phyloP scores from a whole-genome alignment of 2,329 filamentous ascomycete genomes.

The Trichophyton benhamiae region DNA sequence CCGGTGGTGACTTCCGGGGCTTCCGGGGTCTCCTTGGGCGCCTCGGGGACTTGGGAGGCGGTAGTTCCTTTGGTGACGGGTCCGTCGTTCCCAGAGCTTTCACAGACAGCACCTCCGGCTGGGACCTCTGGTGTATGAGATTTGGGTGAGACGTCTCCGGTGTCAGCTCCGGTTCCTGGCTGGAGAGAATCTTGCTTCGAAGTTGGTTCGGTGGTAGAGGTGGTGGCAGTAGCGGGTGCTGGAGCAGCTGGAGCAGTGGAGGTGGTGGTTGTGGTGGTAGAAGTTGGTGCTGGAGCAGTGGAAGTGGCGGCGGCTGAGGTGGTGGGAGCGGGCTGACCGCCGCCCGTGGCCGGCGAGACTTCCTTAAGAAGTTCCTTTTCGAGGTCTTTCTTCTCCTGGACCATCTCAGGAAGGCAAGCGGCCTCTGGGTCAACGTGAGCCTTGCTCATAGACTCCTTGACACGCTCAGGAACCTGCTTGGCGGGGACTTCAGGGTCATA shows the following conservation, averaged over 20 bases:
- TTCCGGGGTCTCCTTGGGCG: background rate
- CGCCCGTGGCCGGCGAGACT: conserved; percentile 24
- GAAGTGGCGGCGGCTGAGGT: conserved; percentile 26
- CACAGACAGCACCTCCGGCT: conserved; percentile 6
- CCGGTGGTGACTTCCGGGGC: conserved; percentile 11
- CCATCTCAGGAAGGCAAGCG: conserved; percentile 53
- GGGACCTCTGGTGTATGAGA: conserved; percentile 17
- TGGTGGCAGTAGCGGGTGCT: conserved; percentile 5
- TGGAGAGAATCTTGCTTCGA: conserved; percentile 9
- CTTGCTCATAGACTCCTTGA: conserved; percentile 35
- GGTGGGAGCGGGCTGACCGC: conserved; percentile 27
- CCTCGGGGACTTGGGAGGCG: background rate
- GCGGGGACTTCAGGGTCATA: conserved; percentile 26
- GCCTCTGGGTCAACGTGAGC: conserved; percentile 58
- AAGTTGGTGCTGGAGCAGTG: conserved; percentile 5
- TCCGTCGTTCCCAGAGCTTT: conserved; percentile 8
- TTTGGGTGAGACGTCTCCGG: conserved; percentile 14
- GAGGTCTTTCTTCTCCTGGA: conserved; percentile 61
- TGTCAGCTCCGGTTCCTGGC: background rate
- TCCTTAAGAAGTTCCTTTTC: conserved; percentile 59
- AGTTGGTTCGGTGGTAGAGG: background rate
- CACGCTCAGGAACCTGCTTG: conserved; percentile 30
- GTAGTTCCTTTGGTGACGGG: background rate
- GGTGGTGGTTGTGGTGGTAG: background rate
- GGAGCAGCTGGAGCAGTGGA: conserved; percentile 3